Conservation (phyloP, 2,329 filamentous ascomycete genomes). For the Neurospora crassa region DNA sequence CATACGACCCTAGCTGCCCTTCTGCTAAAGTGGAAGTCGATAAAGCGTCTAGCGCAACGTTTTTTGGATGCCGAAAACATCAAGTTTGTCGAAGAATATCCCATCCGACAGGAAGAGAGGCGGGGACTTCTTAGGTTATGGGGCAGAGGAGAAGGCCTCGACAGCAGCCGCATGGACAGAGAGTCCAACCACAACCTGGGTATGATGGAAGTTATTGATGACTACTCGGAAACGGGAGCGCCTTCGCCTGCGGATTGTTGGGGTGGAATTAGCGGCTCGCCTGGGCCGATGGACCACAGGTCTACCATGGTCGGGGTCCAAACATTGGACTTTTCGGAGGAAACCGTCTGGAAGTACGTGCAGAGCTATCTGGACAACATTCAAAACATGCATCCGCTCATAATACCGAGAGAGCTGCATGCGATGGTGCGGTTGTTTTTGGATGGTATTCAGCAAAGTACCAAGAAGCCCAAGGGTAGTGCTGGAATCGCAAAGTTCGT, state of each 20-base stretch:
- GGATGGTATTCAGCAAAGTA: conserved; percentile 32
- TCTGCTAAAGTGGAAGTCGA: conserved; percentile 63
- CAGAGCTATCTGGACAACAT: conserved; percentile 50
- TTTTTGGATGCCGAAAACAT: conserved; percentile 40
- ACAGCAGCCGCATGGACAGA: conserved; percentile 41
- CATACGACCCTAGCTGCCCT: conserved; percentile 87
- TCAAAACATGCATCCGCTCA: conserved; percentile 56
- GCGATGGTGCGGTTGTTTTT: conserved; percentile 45
- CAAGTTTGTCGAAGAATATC: conserved; percentile 57
- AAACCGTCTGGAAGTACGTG: conserved; percentile 43
- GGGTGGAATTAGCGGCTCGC: conserved; percentile 47
- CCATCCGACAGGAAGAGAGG: conserved; percentile 64
- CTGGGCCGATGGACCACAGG: conserved; percentile 27
- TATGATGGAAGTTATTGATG: conserved; percentile 29
- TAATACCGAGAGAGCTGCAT: conserved; percentile 42
- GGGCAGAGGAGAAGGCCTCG: conserved; percentile 67
- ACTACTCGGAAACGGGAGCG: conserved; percentile 37
- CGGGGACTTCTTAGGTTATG: conserved; percentile 67
- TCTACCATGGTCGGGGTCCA: conserved; percentile 32
- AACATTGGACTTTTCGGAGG: conserved; percentile 44
- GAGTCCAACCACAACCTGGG: conserved; percentile 28
- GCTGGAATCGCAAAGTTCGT: conserved; percentile 15
- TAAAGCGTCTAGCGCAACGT: conserved; percentile 50
- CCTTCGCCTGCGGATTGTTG: conserved; percentile 48
- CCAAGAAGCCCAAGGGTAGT: conserved; percentile 15